Evolutionary conservation across 176 grass and related monocot species (phyloP), one percentile per base, ranked within the genome.

Genomic region (Ensete glaucum): DNA sequence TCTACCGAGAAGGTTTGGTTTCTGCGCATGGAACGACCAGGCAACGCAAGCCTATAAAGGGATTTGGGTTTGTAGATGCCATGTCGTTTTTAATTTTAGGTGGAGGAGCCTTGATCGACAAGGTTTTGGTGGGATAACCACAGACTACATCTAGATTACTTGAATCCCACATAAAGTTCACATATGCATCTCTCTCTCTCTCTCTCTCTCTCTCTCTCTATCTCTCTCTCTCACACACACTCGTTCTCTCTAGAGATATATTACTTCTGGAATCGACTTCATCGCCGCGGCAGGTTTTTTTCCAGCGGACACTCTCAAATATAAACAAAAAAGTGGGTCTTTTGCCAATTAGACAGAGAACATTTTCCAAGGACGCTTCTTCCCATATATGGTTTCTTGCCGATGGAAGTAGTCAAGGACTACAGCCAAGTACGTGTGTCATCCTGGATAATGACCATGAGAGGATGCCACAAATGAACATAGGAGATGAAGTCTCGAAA

Each of bases 21-120:
- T 15, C 7, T 62, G 57, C 11, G 16, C 27, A 43, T 34, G 24
- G 11, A 34, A 16, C 7, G 22, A 34, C 23, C 11, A 8, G 24
- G 13, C 65, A 68, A 29, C 26, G 3, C 65, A 34, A 29, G 12
- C 65, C 15, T 68, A 34, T 34, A 68, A 34, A 68, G 24, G 23
- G 21, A 15, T 1, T 34, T 13, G 15, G 25, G 23, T 48, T 68
- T 68, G 9, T 34, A 29, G 65, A 14, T 68, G 65, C 65, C 11
- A 68, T 34, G 24, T 68, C 65, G 65, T 29, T 68, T 34, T 68
- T 16, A 48, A 34, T 17, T 15, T 68, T 68, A 68, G 65, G 65
- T 68, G 26, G 11, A 48, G 13, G 23, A 68, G 65, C 10, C 24
- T 68, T 26, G 27, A 13, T 29, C 14, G 34, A 43, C 65, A 48